Evolutionary conservation across 2,329 filamentous ascomycete species (phyloP), one percentile per base, ranked within the genome.

Genomic region (Dactylonectria estremocensis): DNA sequence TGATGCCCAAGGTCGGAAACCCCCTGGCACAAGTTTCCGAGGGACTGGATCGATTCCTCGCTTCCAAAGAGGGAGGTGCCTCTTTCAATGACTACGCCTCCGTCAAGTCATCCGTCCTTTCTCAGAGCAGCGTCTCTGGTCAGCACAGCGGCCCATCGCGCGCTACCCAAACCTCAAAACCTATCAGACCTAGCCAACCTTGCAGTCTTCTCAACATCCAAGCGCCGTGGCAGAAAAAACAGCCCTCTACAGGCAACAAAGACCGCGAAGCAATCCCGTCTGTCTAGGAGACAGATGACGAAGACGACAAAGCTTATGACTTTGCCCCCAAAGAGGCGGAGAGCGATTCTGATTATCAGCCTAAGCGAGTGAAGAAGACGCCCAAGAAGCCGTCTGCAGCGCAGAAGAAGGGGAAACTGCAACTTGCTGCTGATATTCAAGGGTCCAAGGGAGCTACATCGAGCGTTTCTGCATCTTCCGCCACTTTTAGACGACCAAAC

Each of bases 271-370:
- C 31, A 55, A 11, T 16, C 16, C 18, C 24, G 10, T 10, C 31
- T 48, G 11, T 20, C 6, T 46, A 54, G 10, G 49, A 33, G 1
- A 24, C 53, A 0, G 43, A 7, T 1, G 61, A 46, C 6, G 45
- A 49, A 8, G 55, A 50, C 10, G 54, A 58, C 49, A 45, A 37
- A 3, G 20, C 64, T 43, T n/a, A 31, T 35, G 50, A 64, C 9
- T 18, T 70, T 11, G 43, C 28, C 1, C 43, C 66, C 3, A 66
- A 62, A 3, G 69, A 72, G 24, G 56, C 72, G 0, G 72, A 74
- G 22, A 65, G 71, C 3, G 73, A 74, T 46, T 62, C 49, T 0
- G 60, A 68, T 7, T 74, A 74, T 20, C 52, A 53, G 4, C 73
- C 73, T 1, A 69, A 61, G 5, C 28, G 40, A 11, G 71, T 60